These are phyloP conservation scores for Hypoxylon sp. DNA, from an alignment of 2,329 filamentous ascomycete genomes.

Conservation along the genomic window DNA sequence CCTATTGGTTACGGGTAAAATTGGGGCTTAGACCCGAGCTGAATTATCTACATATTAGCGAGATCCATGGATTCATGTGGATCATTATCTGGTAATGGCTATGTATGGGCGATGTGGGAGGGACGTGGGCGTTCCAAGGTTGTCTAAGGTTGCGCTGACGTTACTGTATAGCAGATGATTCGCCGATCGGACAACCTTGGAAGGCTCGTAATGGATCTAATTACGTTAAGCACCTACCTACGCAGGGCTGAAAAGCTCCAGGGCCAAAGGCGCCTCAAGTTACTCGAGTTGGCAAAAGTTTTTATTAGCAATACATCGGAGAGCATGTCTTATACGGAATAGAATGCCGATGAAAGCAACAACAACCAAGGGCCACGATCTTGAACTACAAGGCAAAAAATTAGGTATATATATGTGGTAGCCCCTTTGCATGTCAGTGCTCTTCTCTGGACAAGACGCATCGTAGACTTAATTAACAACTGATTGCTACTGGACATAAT, in stretches of 20 bases:
- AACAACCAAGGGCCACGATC: not conserved
- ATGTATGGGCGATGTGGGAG: not conserved
- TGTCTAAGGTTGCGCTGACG: not conserved
- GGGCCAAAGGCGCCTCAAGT: conserved; percentile 2
- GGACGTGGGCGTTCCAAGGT: not conserved
- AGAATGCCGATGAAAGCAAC: not conserved
- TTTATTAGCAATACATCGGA: not conserved
- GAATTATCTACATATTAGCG: not conserved
- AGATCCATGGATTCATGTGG: not conserved
- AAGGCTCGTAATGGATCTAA: not conserved
- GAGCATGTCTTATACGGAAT: not conserved
- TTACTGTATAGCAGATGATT: not conserved
- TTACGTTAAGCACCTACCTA: not conserved
- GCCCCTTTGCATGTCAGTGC: not conserved
- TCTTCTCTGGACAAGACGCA: not conserved
- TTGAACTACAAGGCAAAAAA: not conserved
- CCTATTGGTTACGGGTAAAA: not conserved
- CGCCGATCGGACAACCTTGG: not conserved
- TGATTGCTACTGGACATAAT: not conserved
- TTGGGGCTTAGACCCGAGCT: not conserved
- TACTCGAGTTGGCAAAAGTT: conserved; percentile 9
- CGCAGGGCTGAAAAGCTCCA: not conserved
- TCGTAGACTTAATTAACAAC: not conserved
- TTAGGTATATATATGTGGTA: not conserved
- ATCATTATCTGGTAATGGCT: not conserved